Evolutionary conservation across 2,329 filamentous ascomycete species (phyloP).

Genomic region (Clarireedia hainanense): DNA sequence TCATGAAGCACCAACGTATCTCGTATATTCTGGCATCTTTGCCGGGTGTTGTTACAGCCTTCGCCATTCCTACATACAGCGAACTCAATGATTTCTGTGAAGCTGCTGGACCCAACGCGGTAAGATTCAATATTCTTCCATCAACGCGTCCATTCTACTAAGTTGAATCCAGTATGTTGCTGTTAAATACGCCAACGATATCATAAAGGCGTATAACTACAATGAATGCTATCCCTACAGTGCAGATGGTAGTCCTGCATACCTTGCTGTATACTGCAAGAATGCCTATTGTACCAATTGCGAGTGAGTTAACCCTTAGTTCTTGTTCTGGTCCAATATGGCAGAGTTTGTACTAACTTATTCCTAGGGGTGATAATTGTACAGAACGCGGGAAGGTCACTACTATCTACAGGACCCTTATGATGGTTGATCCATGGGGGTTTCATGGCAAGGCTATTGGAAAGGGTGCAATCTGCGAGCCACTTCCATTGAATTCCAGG

Average conservation of each 20-base stretch:
- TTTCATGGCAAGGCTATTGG: no score
- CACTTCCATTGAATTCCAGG: no score
- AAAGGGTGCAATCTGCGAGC: no score
- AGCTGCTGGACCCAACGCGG: not conserved
- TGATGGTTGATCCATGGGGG: no score
- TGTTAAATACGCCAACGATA: not conserved
- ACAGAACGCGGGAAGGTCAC: not conserved
- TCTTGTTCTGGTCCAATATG: not conserved
- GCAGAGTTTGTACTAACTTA: not conserved
- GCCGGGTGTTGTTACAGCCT: no score
- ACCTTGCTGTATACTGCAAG: not conserved
- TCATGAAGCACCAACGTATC: no score
- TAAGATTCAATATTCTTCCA: not conserved
- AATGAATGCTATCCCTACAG: not conserved
- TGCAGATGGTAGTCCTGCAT: not conserved
- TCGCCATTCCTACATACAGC: not conserved
- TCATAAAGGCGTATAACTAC: not conserved
- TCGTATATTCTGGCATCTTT: no score
- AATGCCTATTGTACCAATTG: not conserved
- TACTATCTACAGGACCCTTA: no score
- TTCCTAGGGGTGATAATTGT: not conserved
- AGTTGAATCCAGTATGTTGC: not conserved
- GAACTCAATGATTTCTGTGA: not conserved
- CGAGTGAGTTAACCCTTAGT: not conserved
- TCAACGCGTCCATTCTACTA: not conserved